These are phyloP conservation scores for Paraleonurus japonicus DNA, from an alignment of 257 asterid species.

Conservation along the genomic window DNA sequence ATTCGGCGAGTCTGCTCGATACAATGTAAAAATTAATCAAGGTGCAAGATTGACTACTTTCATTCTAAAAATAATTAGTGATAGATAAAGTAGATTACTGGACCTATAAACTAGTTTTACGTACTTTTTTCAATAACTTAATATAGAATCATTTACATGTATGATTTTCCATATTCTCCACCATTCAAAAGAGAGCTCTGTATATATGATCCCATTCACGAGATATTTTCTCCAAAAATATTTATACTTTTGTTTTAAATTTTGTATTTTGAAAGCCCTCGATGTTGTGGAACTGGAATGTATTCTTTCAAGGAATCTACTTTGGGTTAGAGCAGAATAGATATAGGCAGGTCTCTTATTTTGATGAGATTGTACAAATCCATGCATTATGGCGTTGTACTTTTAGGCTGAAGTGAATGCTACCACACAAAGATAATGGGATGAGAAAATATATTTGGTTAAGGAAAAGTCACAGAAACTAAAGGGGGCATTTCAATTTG, in stretches of 20 bases:
- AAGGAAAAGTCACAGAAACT: slow-evolving; percentile 19
- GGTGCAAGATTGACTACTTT: too few species aligned
- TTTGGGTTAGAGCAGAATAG: slow-evolving; percentile 22
- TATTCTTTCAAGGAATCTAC: slow-evolving; percentile 30
- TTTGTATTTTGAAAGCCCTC: slow-evolving; percentile 16
- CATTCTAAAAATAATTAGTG: too few species aligned
- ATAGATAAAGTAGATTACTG: too few species aligned
- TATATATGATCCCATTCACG: neutral
- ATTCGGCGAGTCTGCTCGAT: too few species aligned
- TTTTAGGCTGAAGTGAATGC: slow-evolving; percentile 10
- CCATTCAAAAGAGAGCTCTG: too few species aligned
- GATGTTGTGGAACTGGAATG: slow-evolving; percentile 21
- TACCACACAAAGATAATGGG: neutral
- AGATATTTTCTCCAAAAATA: neutral
- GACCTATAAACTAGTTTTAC: too few species aligned
- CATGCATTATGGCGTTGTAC: slow-evolving; percentile 23
- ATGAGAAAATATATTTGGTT: neutral
- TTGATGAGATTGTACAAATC: slow-evolving; percentile 29
- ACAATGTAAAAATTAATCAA: too few species aligned
- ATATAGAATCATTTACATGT: too few species aligned
- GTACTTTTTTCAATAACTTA: too few species aligned
- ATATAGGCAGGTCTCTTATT: slow-evolving; percentile 20
- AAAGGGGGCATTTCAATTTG: neutral
- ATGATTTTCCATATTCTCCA: too few species aligned
- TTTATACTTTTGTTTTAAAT: too few species aligned